phyloP scores from a whole-genome alignment of 352 stramenopile species.

The Globisporangium sylvaticum region DNA sequence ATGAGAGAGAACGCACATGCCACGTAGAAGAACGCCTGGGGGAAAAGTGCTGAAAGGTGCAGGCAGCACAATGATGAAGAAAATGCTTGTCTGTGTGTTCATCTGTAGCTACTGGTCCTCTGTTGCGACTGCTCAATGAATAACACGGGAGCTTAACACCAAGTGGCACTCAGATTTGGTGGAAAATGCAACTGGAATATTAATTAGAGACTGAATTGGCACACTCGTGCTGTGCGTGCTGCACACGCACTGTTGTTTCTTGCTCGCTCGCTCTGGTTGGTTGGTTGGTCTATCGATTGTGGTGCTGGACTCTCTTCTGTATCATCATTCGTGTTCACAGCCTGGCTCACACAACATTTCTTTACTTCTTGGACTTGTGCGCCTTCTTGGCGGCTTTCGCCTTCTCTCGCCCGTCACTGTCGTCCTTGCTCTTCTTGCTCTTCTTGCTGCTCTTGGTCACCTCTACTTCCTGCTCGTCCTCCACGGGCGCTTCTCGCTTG shows the following conservation, averaged over 20 bases:
- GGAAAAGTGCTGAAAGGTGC: not conserved
- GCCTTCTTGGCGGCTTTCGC: slow-evolving; percentile 21
- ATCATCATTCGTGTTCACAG: too few relatives aligned
- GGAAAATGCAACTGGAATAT: slow-evolving; percentile 9
- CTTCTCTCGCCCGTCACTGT: slow-evolving; percentile 16
- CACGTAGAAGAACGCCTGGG: not conserved
- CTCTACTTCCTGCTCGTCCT: slow-evolving; percentile 13
- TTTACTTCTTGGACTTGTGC: slow-evolving; percentile 3
- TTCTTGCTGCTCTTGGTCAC: slow-evolving; percentile 52
- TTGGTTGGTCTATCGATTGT: slow-evolving; percentile 4
- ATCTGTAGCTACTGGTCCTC: too few relatives aligned
- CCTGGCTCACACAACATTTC: too few relatives aligned
- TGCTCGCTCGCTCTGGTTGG: not conserved
- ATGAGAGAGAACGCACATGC: not conserved
- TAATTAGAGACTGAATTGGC: slow-evolving; percentile 7
- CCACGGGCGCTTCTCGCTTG: slow-evolving; percentile 24
- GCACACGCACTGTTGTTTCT: not conserved
- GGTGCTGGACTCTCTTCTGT: too few relatives aligned
- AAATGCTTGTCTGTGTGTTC: not conserved
- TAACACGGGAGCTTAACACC: not conserved
- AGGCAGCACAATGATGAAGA: not conserved
- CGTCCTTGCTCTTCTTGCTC: slow-evolving; percentile 45
- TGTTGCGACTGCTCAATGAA: not conserved
- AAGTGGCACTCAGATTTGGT: not conserved
- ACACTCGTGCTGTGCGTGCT: not conserved